phyloP scores from a whole-genome alignment of 2,329 filamentous ascomycete genomes.

The Curvularia sp. region DNA sequence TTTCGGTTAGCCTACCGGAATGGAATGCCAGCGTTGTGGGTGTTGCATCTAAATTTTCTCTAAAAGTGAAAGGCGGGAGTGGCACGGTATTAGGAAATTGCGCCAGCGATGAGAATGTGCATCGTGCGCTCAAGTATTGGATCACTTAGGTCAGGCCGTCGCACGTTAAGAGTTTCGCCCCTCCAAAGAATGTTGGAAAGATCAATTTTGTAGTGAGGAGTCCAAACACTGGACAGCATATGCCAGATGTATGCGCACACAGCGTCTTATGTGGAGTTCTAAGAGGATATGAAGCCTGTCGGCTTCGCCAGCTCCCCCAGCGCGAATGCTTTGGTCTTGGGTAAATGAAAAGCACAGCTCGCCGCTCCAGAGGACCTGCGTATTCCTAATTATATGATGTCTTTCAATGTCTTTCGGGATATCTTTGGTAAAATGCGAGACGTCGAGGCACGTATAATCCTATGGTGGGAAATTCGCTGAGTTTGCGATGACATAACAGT shows the following conservation, averaged over 20 bases:
- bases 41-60: neutral
- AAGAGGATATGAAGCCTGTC: neutral
- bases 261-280: neutral
- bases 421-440: neutral
- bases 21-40: neutral
- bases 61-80: neutral
- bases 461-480: neutral
- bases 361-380: neutral
- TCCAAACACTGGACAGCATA: neutral
- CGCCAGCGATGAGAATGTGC: neutral
- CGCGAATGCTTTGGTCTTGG: neutral
- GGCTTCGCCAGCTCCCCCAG: neutral
- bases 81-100: neutral
- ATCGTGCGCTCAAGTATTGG: neutral
- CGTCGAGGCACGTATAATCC: neutral
- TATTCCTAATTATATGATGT: neutral
- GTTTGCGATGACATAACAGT: neutral
- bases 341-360: neutral
- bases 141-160: neutral
- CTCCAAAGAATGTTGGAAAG: neutral
- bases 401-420: neutral
- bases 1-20: neutral
- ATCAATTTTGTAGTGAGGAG: neutral
- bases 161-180: neutral
- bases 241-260: neutral